A percentile compares a stretch with the other conserved stretches of the same genome.
Evolutionary conservation across 2,329 filamentous ascomycete genomes (phyloP).

Genomic region (Calonectria pteridis): DNA sequence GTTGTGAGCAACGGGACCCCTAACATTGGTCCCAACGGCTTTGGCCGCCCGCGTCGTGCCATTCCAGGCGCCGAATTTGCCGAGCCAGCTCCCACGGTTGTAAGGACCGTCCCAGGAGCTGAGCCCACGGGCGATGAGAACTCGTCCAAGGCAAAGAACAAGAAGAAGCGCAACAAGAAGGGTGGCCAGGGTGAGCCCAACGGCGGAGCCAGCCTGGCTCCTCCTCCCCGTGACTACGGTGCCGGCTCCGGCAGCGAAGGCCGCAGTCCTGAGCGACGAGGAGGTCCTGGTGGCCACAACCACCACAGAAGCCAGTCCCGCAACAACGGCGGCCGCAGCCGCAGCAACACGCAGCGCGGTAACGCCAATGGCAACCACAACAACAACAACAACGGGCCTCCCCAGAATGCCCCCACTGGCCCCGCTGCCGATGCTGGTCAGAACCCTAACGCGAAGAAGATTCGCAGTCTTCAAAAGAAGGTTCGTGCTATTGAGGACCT

Average conservation of each 20-base stretch:
- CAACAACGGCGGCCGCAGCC: slow-evolving; percentile 62
- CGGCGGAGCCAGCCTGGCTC: slow-evolving; percentile 61
- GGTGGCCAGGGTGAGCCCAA: slow-evolving; percentile 54
- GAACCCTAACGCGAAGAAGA: slow-evolving; percentile 91
- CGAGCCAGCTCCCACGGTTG: slow-evolving; percentile 75
- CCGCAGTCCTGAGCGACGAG: slow-evolving; percentile 76
- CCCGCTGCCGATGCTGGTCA: slow-evolving; percentile 61
- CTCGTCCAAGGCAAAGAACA: slow-evolving; percentile 93
- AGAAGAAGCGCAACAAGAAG: slow-evolving; percentile 98
- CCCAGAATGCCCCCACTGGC: slow-evolving; percentile 53
- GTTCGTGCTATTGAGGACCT: slow-evolving; percentile 97
- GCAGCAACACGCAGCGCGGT: slow-evolving; percentile 63
- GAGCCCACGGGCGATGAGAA: slow-evolving; percentile 75
- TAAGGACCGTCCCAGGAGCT: slow-evolving; percentile 74
- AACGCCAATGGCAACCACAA: slow-evolving; percentile 40
- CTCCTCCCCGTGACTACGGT: slow-evolving; percentile 55
- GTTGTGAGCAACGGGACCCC: slow-evolving; percentile 82
- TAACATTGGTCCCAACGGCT: slow-evolving; percentile 81
- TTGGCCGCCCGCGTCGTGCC: slow-evolving; percentile 79
- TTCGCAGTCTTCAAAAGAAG: slow-evolving; percentile 94
- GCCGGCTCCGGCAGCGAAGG: slow-evolving; percentile 62
- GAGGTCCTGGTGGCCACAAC: slow-evolving; percentile 49
- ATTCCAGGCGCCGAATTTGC: slow-evolving; percentile 88
- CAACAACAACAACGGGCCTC: slow-evolving; percentile 37
- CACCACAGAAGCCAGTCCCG: slow-evolving; percentile 66